phyloP scores from a whole-genome alignment of 2,329 filamentous ascomycete genomes.

The Alternaria sp. region DNA sequence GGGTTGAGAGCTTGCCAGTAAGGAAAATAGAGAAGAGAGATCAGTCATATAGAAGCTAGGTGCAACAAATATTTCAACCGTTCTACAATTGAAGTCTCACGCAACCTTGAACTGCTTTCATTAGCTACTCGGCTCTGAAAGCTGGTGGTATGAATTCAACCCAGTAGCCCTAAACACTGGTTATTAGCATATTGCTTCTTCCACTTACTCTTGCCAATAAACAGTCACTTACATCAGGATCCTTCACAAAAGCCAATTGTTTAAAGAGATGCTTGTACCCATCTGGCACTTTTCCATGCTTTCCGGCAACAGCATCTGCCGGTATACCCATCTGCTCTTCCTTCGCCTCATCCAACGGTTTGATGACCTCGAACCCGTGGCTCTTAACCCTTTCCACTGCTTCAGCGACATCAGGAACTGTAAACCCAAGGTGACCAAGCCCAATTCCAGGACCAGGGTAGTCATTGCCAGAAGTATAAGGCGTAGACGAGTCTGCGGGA shows the following conservation, averaged over 20 bases:
- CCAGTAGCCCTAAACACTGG: constrained; percentile 37
- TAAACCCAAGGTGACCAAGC: constrained; percentile 49
- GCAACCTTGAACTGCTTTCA: background rate
- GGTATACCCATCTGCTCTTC: constrained; percentile 37
- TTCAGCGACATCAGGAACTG: constrained; percentile 40
- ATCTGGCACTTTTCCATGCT: constrained; percentile 28
- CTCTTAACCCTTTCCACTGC: constrained; percentile 31
- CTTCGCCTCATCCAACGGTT: constrained; percentile 38
- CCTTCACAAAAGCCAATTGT: constrained; percentile 46
- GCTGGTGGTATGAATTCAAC: constrained; percentile 41
- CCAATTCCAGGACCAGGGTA: constrained; percentile 31
- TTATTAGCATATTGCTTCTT: constrained; percentile 10
- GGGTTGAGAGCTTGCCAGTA: background rate
- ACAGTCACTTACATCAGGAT: constrained; percentile 43
- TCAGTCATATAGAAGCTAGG: background rate
- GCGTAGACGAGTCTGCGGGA: constrained; percentile 27
- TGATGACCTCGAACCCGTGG: constrained; percentile 38
- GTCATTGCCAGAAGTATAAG: constrained; percentile 41
- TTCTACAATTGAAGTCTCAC: background rate
- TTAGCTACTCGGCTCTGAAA: constrained; percentile 9
- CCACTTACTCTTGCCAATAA: background rate
- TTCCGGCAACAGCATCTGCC: constrained; percentile 24
- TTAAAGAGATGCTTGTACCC: constrained; percentile 41
- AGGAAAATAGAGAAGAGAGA: background rate
- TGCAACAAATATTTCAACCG: background rate